These are phyloP conservation scores for Rosa chinensis DNA, from an alignment of 306 rosid species.

Conservation along the genomic window DNA sequence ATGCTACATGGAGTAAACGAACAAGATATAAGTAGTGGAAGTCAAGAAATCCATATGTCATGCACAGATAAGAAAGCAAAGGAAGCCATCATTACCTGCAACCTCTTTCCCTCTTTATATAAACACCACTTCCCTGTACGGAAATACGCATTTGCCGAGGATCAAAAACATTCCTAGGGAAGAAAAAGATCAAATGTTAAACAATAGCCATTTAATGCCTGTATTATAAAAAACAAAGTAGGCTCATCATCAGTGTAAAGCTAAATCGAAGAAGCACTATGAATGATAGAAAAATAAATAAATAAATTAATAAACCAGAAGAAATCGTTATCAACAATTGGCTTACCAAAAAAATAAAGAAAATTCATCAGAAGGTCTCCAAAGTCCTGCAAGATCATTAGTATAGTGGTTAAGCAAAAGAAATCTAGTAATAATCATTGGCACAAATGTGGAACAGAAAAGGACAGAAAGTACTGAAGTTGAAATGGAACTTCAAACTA, in stretches of 20 bases:
- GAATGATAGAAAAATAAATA: background rate
- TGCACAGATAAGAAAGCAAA: conserved; percentile 18
- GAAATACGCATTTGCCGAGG: conserved; percentile 95
- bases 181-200: conserved; percentile 15
- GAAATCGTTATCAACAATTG: conserved; percentile 13
- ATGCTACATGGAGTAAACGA: background rate
- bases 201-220: background rate
- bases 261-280: conserved; percentile 21
- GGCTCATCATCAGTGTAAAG: background rate
- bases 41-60: conserved; percentile 14
- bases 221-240: background rate
- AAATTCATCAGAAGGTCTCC: conserved; percentile 92
- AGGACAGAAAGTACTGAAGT: conserved; percentile 7
- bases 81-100: conserved; percentile 61
- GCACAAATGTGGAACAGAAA: conserved; percentile 20
- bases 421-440: conserved; percentile 10
- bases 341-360: conserved; percentile 90
- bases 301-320: conserved; percentile 14
- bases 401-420: background rate
- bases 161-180: conserved; percentile 82
- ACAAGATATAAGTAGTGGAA: conserved; percentile 18
- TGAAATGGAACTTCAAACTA: background rate
- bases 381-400: conserved; percentile 59
- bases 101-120: conserved; percentile 93
- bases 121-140: conserved; percentile 91